Conservation (phyloP, 192 early-diverging fungal genomes). For the Umbelopsis sp. region DNA sequence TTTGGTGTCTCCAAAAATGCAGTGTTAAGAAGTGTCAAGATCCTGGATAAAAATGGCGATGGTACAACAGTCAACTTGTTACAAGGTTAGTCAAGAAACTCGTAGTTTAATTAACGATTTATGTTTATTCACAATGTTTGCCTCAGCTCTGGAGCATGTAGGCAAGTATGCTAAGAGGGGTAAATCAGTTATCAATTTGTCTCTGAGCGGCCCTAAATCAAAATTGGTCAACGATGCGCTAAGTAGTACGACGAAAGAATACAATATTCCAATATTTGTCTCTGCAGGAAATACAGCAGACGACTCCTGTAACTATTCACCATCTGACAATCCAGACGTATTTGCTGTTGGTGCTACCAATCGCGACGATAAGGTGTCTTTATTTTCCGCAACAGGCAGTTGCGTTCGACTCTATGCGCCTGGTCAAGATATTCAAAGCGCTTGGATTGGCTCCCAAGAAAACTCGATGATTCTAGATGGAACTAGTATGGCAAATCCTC, state of each 20-base stretch:
- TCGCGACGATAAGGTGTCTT: constrained; percentile 33
- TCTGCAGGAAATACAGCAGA: constrained; percentile 56
- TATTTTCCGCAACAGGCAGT: constrained; percentile 49
- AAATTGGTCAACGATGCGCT: constrained; percentile 42
- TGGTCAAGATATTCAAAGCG: constrained; percentile 48
- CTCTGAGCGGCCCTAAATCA: constrained; percentile 53
- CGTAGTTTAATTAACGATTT: background rate
- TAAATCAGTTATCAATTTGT: constrained; percentile 58
- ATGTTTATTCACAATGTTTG: constrained; percentile 25
- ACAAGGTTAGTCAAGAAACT: constrained; percentile 41
- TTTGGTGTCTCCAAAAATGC: constrained; percentile 69
- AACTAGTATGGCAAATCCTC: constrained; percentile 49
- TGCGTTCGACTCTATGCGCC: constrained; percentile 63
- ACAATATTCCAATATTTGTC: constrained; percentile 47
- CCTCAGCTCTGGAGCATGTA: constrained; percentile 35
- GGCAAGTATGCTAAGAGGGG: background rate
- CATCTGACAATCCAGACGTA: constrained; percentile 38
- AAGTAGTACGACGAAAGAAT: constrained; percentile 25
- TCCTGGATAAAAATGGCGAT: constrained; percentile 49
- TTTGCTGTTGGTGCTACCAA: constrained; percentile 45
- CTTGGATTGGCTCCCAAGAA: constrained; percentile 26
- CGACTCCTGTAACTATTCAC: constrained; percentile 55
- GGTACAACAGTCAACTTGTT: constrained; percentile 53
- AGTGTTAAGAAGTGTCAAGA: constrained; percentile 55
- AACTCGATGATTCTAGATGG: constrained; percentile 10